Evolutionary conservation across 2,329 filamentous ascomycete species (phyloP), one percentile per base, ranked within the genome.

Genomic region (Cordyceps fumosorosea): DNA sequence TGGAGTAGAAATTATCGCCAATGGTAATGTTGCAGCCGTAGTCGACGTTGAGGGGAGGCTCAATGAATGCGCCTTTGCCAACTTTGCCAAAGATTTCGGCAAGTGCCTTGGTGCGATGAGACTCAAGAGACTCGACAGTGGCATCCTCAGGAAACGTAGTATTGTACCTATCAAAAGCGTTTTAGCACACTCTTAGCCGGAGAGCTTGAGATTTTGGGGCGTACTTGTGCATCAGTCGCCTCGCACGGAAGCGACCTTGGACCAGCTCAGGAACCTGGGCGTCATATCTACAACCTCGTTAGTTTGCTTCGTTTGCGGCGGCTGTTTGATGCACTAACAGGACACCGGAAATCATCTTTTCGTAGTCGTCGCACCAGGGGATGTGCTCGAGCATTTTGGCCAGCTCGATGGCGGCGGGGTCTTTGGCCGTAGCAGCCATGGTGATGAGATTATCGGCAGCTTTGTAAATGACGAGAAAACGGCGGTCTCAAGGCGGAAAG

Each of bases 11-110:
- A n/a, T 80, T 76, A 48, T 83, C 76, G 8, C 86, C 86, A 0
- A 89, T 76, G 6, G 75, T 78, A 65, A 88, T 81, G 67, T 89
- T 89, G 70, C 83, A 84, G 1, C 86, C 87, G 63, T 89, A 89
- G 69, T 89, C 86, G 40, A 88, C 77, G 45, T 76, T 78, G 62
- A 89, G 76, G 0, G 86, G 85, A 0, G 85, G 81, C 66, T 89
- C 86, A 42, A 89, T 80, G 65, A 81, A 81, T 26, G 75, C 77
- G 0, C 81, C 81, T 53, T 77, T 77, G 3, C 84, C 84, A 5
- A 82, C 71, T 10, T 70, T 70, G 34, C 79, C 77, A 4, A 88
- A 69, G 45, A 86, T 73, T 10, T 81, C 72, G 62, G 73, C 69
- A 55, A 89, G 73, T 64, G 83, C 73, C 6, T 69, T 71, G 55